Base-by-base conservation (phyloP, 2,329 filamentous ascomycete genomes). In the Juglanconis juglandina region DNA sequence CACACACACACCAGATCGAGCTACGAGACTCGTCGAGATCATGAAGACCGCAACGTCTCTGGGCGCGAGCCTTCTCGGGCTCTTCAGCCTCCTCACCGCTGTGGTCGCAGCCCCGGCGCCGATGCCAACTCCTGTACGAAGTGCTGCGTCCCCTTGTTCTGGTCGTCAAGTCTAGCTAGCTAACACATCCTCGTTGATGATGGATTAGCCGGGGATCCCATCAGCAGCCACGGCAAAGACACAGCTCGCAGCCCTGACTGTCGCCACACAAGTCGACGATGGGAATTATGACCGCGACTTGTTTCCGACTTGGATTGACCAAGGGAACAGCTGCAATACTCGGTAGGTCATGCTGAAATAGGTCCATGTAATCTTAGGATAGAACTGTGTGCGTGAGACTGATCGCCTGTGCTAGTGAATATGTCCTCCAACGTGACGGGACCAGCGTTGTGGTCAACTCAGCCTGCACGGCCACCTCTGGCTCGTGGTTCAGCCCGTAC, bases 361-460 rank as follows among this genome's bases (percentile, higher is more conserved):
- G 24, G 24, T 24, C 2, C 24, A 24, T 24, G 24, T 24, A 2
- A 35, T n/a, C 3, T 13, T 9, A n/a, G 47, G 9, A 11, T 34
- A 35, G 2, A 44, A n/a, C n/a, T 3, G 3, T 46, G 8, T n/a
- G 30, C 30, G 13, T 5, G 52, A 34, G 11, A n/a, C 17, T 46
- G n/a, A 1, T 42, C 6, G 41, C 13, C 33, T 42, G 10, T 47
- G 4, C 10, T 47, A 24, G 76, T 56, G 90, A 93, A 69, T 83
- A 79, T 2, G 89, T 94, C 41, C 80, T 94, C 33, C 82, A 86
- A 74, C 87, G 91, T 44, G 90, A 95, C 70, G 91, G 90, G 52
- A 83, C 78, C 11, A 76, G 78, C 65, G 87, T 94, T 10, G 75
- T 80, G 5, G 79, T 81, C 41, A 79, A 82, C 71, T 77, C 73